phyloP scores from a whole-genome alignment of 2,329 filamentous ascomycete genomes.

The Trichoderma guizhouense region DNA sequence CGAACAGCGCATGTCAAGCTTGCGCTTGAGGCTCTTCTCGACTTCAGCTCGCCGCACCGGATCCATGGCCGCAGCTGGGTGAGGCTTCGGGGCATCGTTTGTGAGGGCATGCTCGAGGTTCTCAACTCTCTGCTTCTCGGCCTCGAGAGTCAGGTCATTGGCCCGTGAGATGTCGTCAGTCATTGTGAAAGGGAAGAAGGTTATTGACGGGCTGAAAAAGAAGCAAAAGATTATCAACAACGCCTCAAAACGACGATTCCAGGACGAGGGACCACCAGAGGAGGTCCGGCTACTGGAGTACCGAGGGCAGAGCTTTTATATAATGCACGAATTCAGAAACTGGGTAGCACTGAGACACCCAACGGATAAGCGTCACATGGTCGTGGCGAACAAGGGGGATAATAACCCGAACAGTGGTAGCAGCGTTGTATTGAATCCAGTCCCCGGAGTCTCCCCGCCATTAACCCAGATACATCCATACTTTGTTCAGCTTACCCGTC shows the following conservation, averaged over 20 bases:
- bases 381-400: neutral
- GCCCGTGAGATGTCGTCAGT: constrained; percentile 22
- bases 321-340: neutral
- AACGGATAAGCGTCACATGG: constrained; percentile 8
- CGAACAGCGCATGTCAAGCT: constrained; percentile 66
- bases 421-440: constrained; percentile 4
- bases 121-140: constrained; percentile 19
- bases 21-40: constrained; percentile 65
- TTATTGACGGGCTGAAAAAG: neutral
- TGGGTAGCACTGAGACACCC: neutral
- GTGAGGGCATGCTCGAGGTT: constrained; percentile 17
- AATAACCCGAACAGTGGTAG: neutral
- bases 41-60: constrained; percentile 50
- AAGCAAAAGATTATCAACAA: neutral
- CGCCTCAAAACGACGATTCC: neutral
- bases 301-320: neutral
- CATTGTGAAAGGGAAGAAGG: constrained; percentile 10
- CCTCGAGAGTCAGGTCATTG: neutral
- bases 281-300: neutral
- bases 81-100: neutral
- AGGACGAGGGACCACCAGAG: neutral
- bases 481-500: neutral
- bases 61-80: constrained; percentile 26
- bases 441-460: neutral
- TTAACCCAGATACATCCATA: neutral